Conservation (phyloP, 2,329 filamentous ascomycete species). For the Ophiognomonia clavigignenti-juglandacearum region DNA sequence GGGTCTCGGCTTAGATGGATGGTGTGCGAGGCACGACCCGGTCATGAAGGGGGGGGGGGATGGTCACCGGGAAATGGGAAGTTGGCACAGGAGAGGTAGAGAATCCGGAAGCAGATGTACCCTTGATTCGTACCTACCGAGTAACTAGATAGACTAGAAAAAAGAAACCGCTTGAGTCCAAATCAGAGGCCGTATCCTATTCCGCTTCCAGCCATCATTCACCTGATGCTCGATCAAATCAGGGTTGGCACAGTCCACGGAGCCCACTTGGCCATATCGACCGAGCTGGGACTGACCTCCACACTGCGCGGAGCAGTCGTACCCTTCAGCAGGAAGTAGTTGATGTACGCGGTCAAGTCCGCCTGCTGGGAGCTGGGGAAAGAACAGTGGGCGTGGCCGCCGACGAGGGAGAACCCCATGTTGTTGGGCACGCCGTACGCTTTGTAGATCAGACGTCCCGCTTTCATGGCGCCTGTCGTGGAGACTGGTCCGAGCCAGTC, state of each 20-base stretch:
- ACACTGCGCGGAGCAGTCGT: slow-evolving; percentile 28
- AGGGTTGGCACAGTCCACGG: slow-evolving; percentile 35
- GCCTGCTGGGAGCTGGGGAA: slow-evolving; percentile 49
- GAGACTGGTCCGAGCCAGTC: slow-evolving; percentile 55
- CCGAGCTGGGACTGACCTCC: slow-evolving; percentile 33
- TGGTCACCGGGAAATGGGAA: not conserved
- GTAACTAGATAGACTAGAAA: no score
- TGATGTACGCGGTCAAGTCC: slow-evolving; percentile 50
- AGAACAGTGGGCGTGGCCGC: slow-evolving; percentile 49
- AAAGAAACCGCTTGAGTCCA: not conserved
- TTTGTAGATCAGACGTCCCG: slow-evolving; percentile 48
- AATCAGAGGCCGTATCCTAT: not conserved
- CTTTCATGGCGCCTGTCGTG: slow-evolving; percentile 54
- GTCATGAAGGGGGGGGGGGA: no score
- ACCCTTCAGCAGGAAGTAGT: slow-evolving; percentile 44
- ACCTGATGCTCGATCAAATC: no score
- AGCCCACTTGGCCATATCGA: slow-evolving; percentile 33
- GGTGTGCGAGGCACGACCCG: no score
- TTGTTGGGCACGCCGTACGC: slow-evolving; percentile 46
- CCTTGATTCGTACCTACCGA: no score
- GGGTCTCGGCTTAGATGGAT: slow-evolving; percentile 11
- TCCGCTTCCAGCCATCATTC: no score
- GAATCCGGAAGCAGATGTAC: no score
- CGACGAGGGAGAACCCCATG: slow-evolving; percentile 54
- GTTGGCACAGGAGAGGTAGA: no score